These are phyloP conservation scores for Dillenia suffruticosa DNA, from an alignment of 164 flowering plant genomes.

Conservation along the genomic window DNA sequence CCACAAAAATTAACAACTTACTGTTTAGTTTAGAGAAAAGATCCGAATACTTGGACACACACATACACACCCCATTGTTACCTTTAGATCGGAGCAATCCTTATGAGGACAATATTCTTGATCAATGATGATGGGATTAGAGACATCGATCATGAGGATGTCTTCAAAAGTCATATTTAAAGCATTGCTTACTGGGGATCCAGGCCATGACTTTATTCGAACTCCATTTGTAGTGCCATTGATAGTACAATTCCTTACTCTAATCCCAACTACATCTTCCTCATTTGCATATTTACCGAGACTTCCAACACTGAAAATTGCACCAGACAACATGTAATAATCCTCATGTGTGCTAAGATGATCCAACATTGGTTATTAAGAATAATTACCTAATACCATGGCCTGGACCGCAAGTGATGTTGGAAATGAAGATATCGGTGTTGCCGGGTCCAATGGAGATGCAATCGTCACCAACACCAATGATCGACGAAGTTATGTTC, in stretches of 20 bases:
- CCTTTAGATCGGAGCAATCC: slow-evolving; percentile 9
- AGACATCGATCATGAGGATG: slow-evolving; percentile 24
- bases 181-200: slow-evolving; percentile 28
- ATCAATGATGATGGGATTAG: slow-evolving; percentile 38
- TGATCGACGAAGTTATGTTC: slow-evolving; percentile 10
- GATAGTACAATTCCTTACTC: slow-evolving; percentile 27
- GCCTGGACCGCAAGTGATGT: slow-evolving; percentile 29
- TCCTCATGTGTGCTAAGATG: neutral
- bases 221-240: slow-evolving; percentile 33
- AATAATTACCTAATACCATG: slow-evolving; percentile 31
- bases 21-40: too few relatives aligned
- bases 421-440: slow-evolving; percentile 15
- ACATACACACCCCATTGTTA: neutral
- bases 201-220: slow-evolving; percentile 32
- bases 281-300: slow-evolving; percentile 31
- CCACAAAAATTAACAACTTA: too few relatives aligned
- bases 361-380: neutral
- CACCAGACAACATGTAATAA: neutral
- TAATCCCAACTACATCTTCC: slow-evolving; percentile 23
- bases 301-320: slow-evolving; percentile 31
- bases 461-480: slow-evolving; percentile 31
- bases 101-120: slow-evolving; percentile 30
- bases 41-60: too few relatives aligned
- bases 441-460: slow-evolving; percentile 31
- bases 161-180: slow-evolving; percentile 20